Evolutionary conservation across 768 basidiomycete genomes (phyloP).

Genomic region (Serendipita sp.): DNA sequence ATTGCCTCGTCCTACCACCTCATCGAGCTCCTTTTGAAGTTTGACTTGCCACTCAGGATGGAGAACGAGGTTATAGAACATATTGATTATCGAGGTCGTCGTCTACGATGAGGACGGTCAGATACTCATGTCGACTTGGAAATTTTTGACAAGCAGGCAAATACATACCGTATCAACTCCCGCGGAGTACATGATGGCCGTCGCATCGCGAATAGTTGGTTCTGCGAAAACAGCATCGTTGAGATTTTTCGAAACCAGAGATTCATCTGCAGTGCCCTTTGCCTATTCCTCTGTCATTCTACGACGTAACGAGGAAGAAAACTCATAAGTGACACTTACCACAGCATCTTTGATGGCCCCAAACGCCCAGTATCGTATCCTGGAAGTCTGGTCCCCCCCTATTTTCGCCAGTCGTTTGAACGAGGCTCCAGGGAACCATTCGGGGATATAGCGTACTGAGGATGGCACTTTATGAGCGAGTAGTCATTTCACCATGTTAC

Average conservation of each 20-base stretch:
- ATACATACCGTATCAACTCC: conserved; percentile 2
- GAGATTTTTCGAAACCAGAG: background rate
- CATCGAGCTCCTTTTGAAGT: conserved; percentile 16
- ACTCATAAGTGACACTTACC: background rate
- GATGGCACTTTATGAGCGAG: background rate
- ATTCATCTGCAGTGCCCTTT: background rate
- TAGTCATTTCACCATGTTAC: too few species aligned
- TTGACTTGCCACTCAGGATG: conserved; percentile 13
- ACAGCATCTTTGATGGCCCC: background rate
- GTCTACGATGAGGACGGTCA: background rate
- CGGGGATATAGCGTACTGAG: conserved; percentile 35
- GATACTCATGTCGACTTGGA: too few species aligned
- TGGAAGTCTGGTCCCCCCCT: background rate
- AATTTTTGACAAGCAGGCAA: background rate
- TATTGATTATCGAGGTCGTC: background rate
- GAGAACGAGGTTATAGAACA: conserved; percentile 16
- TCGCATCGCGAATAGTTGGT: background rate
- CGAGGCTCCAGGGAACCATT: conserved; percentile 50
- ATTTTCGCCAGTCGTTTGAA: conserved; percentile 33
- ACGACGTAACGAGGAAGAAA: too few species aligned
- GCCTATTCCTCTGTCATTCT: background rate
- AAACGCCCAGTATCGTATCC: background rate
- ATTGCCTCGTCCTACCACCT: conserved; percentile 14
- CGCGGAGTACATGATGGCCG: background rate
- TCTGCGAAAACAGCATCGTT: background rate